Conservation (phyloP, 768 basidiomycete species). For the Leccinum variicolor region DNA sequence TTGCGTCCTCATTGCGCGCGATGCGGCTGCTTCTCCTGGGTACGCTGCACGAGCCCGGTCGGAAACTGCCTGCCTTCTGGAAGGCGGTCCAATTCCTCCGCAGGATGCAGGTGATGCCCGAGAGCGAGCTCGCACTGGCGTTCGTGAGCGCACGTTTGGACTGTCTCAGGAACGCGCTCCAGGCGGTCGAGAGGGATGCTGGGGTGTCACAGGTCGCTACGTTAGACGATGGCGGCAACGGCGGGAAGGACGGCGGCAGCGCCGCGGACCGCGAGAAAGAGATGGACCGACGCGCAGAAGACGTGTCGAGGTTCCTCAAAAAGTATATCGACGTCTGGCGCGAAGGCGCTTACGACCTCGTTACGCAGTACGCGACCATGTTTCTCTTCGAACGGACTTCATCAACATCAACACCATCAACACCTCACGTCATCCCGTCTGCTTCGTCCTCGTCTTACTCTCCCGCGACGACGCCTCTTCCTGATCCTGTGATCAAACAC, state of each 20-base stretch:
- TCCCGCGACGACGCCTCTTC: constrained; percentile 17
- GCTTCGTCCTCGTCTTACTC: constrained; percentile 17
- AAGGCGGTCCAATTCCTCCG: constrained; percentile 87
- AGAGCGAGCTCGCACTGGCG: constrained; percentile 77
- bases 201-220: constrained; percentile 31
- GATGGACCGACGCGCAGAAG: constrained; percentile 63
- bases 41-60: constrained; percentile 75
- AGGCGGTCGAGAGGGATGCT: constrained; percentile 44
- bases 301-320: constrained; percentile 74
- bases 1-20: constrained; percentile 55
- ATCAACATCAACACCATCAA: constrained; percentile 11
- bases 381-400: constrained; percentile 67
- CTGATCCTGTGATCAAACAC: constrained; percentile 26
- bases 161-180: constrained; percentile 58
- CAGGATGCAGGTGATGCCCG: constrained; percentile 71
- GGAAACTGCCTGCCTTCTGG: constrained; percentile 85
- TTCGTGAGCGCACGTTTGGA: constrained; percentile 75
- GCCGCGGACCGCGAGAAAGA: constrained; percentile 36
- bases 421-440: constrained; percentile 8
- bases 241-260: constrained; percentile 13
- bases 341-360: constrained; percentile 88
- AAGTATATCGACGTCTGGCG: constrained; percentile 89
- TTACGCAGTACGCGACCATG: constrained; percentile 86
- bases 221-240: constrained; percentile 3
- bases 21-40: constrained; percentile 79